Base-by-base conservation (phyloP, 176 grass and related monocot genomes). In the Paspalum notatum region DNA sequence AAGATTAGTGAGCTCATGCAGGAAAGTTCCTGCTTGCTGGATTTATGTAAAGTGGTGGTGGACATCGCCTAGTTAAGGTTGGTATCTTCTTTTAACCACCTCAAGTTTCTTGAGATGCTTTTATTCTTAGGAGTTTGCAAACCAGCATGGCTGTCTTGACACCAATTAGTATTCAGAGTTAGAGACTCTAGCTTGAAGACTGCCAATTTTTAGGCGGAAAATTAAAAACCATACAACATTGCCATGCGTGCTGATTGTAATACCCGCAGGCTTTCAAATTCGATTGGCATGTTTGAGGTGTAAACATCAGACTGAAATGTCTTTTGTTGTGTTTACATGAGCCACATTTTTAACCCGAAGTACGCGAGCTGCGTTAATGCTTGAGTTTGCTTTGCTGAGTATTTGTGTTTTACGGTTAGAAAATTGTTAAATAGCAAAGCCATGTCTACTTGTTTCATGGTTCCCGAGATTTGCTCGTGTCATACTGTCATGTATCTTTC, bases 41-140 rank as follows among this genome's bases (percentile, higher is more conserved):
- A 67, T 37, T 72, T 58, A 53, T 68, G 52, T 51, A 85, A 89
- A 81, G 64, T 21, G 65, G 72, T 76, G 66, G 14, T 41, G 55
- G 48, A 77, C 16, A 71, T 51, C 56, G 50, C n/a, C 43, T 71
- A 37, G 72, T 32, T 57, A 80, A 65, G 82, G 11, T 48, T 85
- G 57, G 77, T 14, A 82, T 85, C 82, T 71, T 43, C 49, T 81
- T 89, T 85, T 77, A 77, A 50, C 16, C 27, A 32, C 48, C 42
- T 3, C 71, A 77, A 76, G 77, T 82, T 85, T 82, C 65, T 77
- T 71, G 48, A 76, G 87, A 89, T 85, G 71, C 71, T 71, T 66
- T 47, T 64, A 26, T 80, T 79, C 17, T 59, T 50, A 9, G 48
- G 43, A 60, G 17, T 37, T 14, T 42, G n/a, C 81, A 83, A 38